Base-by-base conservation (phyloP, 768 basidiomycete species). In the Dacryopinax primogenitus region DNA sequence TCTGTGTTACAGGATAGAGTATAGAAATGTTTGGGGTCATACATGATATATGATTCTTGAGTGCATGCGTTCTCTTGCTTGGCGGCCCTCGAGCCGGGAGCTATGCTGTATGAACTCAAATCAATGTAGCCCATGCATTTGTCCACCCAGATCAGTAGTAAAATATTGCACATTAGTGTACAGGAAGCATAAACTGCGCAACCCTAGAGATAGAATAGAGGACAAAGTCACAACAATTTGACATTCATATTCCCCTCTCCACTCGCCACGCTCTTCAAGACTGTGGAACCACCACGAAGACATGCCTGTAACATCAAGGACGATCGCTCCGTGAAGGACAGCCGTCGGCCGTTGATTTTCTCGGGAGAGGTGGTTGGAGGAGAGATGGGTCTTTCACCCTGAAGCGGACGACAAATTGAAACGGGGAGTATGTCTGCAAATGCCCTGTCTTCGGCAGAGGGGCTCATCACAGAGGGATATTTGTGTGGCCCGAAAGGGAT, bases 1-100 rank as follows among this genome's bases (percentile, higher is more conserved):
- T 89, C 88, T 69, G 87, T 88, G 51, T 76, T 90, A 18, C 39
- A 58, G n/a, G 39, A 30, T 3, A 58, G 51, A 21, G 18, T 58
- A 44, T 44, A 23, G 23, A 18, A 23, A 23, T 9, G 36, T 9
- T 9, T 9, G 11, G 9, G 18, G 36, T 18, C 18, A 37, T 9
- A 37, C 36, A 37, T 9, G 36, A 18, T 18, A 9, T 9, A 18
- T 37, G 36, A n/a, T n/a, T n/a, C n/a, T n/a, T n/a, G n/a, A n/a
- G n/a, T n/a, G n/a, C n/a, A n/a, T n/a, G n/a, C n/a, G n/a, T n/a
- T n/a, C n/a, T n/a, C n/a, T n/a, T n/a, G n/a, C n/a, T n/a, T n/a
- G n/a, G n/a, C n/a, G n/a, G n/a, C n/a, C n/a, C n/a, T n/a, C n/a
- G n/a, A n/a, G n/a, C n/a, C n/a, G n/a, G n/a, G n/a, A n/a, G n/a